Conservation (phyloP, 495 filamentous ascomycete species). For the Neurospora discreta region DNA sequence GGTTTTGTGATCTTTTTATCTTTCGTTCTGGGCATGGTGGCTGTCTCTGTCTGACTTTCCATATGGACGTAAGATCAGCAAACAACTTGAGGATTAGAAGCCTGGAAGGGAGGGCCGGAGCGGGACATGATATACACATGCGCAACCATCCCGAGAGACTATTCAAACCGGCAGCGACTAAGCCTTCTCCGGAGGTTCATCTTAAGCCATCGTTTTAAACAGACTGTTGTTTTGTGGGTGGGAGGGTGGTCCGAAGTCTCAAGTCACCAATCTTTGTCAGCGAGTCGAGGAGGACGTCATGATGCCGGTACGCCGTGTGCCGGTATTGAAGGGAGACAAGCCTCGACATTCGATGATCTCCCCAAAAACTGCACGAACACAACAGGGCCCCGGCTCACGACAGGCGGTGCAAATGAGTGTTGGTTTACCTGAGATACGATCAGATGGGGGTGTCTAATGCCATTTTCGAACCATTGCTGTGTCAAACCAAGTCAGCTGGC, state of each 20-base stretch:
- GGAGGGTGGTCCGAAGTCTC: not conserved
- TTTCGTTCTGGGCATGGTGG: constrained; percentile 2
- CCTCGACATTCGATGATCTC: not conserved
- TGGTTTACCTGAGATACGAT: not conserved
- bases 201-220: not conserved
- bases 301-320: not conserved
- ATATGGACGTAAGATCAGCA: not conserved
- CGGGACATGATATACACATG: not conserved
- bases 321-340: not conserved
- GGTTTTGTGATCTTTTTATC: constrained; percentile 6
- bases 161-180: not conserved
- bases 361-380: not conserved
- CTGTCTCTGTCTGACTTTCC: not conserved
- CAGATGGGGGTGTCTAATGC: not conserved
- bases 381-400: not conserved
- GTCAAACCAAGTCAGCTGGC: not conserved
- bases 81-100: not conserved
- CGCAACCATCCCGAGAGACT: not conserved
- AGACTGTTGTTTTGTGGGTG: not conserved
- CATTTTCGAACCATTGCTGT: not conserved
- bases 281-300: not conserved
- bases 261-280: not conserved
- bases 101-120: not conserved
- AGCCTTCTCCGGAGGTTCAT: not conserved
- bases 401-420: not conserved